phyloP scores from a whole-genome alignment of 2,329 filamentous ascomycete genomes.

The Lecanicillium sp. region DNA sequence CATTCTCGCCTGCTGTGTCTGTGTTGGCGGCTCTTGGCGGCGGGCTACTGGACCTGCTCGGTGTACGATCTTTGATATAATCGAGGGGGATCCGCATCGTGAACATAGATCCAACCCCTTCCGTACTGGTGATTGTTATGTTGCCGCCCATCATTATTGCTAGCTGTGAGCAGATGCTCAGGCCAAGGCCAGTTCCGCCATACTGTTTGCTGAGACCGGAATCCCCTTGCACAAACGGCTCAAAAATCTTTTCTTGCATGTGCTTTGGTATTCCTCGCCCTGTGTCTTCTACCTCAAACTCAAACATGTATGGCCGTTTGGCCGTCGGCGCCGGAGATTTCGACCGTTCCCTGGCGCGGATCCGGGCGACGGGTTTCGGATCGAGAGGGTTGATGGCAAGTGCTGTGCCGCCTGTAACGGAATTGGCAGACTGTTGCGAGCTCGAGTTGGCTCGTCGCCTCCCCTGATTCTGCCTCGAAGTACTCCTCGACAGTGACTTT shows the following conservation, averaged over 20 bases:
- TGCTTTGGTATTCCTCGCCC: conserved; percentile 76
- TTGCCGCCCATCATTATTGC: conserved; percentile 77
- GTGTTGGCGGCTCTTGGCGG: conserved; percentile 39
- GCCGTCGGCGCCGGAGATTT: conserved; percentile 1
- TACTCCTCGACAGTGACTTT: conserved; percentile 3
- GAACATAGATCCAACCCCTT: conserved; percentile 71
- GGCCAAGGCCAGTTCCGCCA: conserved; percentile 77
- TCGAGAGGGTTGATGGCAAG: conserved; percentile 8
- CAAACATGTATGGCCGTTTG: conserved; percentile 59
- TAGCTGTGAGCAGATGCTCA: conserved; percentile 85
- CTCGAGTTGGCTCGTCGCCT: conserved; percentile 3
- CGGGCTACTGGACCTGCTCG: conserved; percentile 17
- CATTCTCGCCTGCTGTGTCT: background rate
- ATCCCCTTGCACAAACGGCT: conserved; percentile 92
- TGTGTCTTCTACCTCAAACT: conserved; percentile 83
- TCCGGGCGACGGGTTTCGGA: conserved; percentile 1
- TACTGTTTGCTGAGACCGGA: conserved; percentile 85
- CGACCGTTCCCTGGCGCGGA: conserved; percentile 1
- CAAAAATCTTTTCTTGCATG: conserved; percentile 78
- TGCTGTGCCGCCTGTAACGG: conserved; percentile 2
- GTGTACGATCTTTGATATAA: conserved; percentile 59
- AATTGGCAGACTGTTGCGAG: conserved; percentile 5
- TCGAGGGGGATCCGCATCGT: conserved; percentile 75
- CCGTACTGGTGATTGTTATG: conserved; percentile 62
- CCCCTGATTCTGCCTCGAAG: background rate